Percentiles rank a stretch among this genome's conserved stretches.
Evolutionary conservation across 257 asterid species (phyloP).

Genomic region (Nicotiana sylvestris): DNA sequence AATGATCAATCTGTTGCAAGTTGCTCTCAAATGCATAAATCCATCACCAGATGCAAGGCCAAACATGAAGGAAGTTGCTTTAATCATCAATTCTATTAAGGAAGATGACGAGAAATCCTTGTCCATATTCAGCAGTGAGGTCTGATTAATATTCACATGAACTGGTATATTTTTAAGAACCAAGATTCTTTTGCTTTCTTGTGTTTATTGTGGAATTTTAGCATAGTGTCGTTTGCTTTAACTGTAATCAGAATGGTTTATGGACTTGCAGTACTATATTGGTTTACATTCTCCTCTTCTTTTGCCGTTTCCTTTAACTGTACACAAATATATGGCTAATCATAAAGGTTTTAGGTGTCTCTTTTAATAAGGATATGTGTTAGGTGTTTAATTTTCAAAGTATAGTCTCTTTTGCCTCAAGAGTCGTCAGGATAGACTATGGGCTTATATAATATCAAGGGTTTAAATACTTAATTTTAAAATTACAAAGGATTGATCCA

Average conservation of each 20-base stretch:
- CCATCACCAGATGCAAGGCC: slow-evolving; percentile 43
- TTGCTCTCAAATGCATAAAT: slow-evolving; percentile 58
- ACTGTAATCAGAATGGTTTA: too few relatives aligned
- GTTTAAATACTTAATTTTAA: too few relatives aligned
- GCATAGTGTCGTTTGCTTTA: too few relatives aligned
- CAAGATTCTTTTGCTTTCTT: not conserved
- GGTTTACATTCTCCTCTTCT: too few relatives aligned
- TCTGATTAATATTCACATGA: not conserved
- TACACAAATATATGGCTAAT: not conserved
- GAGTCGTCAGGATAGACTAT: too few relatives aligned
- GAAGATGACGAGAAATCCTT: slow-evolving; percentile 51
- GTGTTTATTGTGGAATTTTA: not conserved
- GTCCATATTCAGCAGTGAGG: not conserved
- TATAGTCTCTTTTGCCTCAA: too few relatives aligned
- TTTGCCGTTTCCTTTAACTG: not conserved
- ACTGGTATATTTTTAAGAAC: not conserved
- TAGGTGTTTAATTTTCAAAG: too few relatives aligned
- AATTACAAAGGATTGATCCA: too few relatives aligned
- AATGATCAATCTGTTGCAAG: slow-evolving; percentile 60
- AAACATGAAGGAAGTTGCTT: slow-evolving; percentile 44
- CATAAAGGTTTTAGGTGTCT: too few relatives aligned
- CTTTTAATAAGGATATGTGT: too few relatives aligned
- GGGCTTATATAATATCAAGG: too few relatives aligned
- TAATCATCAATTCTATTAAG: slow-evolving; percentile 36
- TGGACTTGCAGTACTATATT: too few relatives aligned